Base-by-base conservation (phyloP, 345 rosid species). In the Excoecaria cochinchinensis region DNA sequence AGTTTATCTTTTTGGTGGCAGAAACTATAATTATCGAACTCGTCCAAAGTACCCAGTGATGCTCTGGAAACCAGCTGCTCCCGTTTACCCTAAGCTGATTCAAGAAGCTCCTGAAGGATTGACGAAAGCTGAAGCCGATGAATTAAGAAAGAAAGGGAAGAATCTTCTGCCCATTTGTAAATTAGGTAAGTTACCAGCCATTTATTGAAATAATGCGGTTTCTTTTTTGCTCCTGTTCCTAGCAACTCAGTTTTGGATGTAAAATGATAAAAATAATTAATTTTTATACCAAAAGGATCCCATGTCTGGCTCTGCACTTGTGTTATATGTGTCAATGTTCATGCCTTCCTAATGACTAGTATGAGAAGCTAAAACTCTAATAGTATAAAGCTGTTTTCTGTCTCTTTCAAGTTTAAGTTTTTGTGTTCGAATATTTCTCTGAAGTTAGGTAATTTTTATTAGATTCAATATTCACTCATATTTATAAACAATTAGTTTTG, bases 41-140 rank as follows among this genome's bases (percentile, higher is more conserved):
- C 97, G 95, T 81, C 95, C 95, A 0, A 90, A 85, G 74, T 90
- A 88, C 60, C 99, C 97, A 0, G 69, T 92, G 79, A 95, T 92
- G 99, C 85, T 92, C 40, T 95, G 97, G 99, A 92, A 95, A 79
- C 99, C 99, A 55, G 97, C 99, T 76, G 82, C 99, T 85, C 97
- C 99, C 11, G 97, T 95, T 66, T 95, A 92, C 81, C 97, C 97
- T 8, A 92, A 92, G 80, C 97, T 95, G 47, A 92, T 95, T 72
- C 97, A 91, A 81, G 94, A 92, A 76, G 85, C 91, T 80, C 97
- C 97, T 42, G 91, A 89, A 82, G 97, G 97, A 70, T 83, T 95
- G 83, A 90, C 97, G 9, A 82, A 86, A 82, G 83, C 77, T 4
- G 95, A 95, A 88, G 95, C 97, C 38, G 78, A 85, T 78, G 84